Base-by-base conservation (phyloP, 1,284 basidiomycete genomes). In the Naganishia sp. region DNA sequence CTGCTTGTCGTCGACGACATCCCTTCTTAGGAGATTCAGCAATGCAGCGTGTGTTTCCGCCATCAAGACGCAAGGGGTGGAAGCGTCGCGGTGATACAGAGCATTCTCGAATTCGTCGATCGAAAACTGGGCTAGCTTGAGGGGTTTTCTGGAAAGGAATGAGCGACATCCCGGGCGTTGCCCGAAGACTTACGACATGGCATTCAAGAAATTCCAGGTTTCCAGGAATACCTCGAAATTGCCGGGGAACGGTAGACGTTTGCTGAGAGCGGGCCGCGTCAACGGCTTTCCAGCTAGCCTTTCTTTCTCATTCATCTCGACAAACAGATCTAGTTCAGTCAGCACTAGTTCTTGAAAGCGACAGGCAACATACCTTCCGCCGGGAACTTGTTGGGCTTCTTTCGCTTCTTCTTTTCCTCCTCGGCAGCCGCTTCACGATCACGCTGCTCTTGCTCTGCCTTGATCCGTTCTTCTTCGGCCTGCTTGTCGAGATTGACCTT, bases 51-150 rank as follows among this genome's bases (percentile, higher is more conserved):
- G 94, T 44, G 96, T 84, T 78, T 98, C 96, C 61, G 86, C 86
- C 46, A 98, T 84, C 49, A 99, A 82, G 42, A 84, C 75, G 72
- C 92, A 94, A 0, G 87, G 84, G 2, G 87, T 84, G 42, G 92
- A 90, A 44, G 82, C 74, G 59, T 85, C 81, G 16, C 84, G 82
- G 77, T 99, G 95, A 59, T 88, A 87, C 33, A 99, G 82, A 0
- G 93, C 89, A 68, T 88, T 85, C 75, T 95, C 93, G 75, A 90
- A 92, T 73, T 98, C 96, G 77, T 99, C 96, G 72, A 98, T 83
- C 0, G 92, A 90, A 77, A 98, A 92, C 11, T 88, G 82, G n/a
- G 94, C 95, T 11, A 99, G 80, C 69, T 89, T 87, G 16, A 99
- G 83, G 2, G 94, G 88, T 84, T 90, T 88, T 9, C 92, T 93